Evolutionary conservation across 305 asterid genomes (phyloP).

Genomic region (Stenogyne calaminthoides): DNA sequence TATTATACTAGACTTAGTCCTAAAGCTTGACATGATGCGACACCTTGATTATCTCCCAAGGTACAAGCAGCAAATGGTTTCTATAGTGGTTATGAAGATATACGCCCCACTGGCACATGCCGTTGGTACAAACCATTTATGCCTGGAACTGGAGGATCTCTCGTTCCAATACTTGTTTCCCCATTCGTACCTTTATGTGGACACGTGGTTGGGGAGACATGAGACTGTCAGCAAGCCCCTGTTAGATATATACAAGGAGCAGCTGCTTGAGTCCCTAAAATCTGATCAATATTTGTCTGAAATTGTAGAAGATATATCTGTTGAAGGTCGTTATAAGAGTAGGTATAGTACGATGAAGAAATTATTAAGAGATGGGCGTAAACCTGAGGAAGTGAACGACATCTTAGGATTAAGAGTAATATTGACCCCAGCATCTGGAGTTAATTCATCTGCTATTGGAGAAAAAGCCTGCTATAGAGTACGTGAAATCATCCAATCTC

Average conservation of each 20-base stretch:
- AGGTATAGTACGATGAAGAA: constrained; percentile 96
- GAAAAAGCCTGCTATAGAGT: constrained; percentile 86
- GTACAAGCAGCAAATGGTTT: constrained; percentile 72
- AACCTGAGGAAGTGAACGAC: constrained; percentile 87
- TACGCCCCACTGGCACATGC: constrained; percentile 96
- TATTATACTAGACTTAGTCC: constrained; percentile 70
- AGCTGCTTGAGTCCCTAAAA: constrained; percentile 59
- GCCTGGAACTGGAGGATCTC: constrained; percentile 84
- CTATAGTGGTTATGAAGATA: constrained; percentile 81
- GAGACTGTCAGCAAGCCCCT: constrained; percentile 64
- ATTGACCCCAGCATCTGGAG: constrained; percentile 48
- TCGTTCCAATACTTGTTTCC: constrained; percentile 87
- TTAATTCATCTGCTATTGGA: constrained; percentile 44
- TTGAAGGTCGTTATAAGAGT: constrained; percentile 82
- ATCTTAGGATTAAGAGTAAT: constrained; percentile 80
- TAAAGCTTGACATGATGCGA: constrained; percentile 86
- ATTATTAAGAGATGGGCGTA: constrained; percentile 81
- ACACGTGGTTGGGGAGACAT: constrained; percentile 83
- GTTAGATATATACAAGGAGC: constrained; percentile 62
- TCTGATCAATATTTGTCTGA: constrained; percentile 52
- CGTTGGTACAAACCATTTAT: constrained; percentile 58
- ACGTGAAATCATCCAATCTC: constrained; percentile 65
- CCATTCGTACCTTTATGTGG: constrained; percentile 72
- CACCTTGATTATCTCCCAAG: constrained; percentile 79
- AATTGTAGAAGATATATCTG: constrained; percentile 55